Conservation (phyloP, 2,329 filamentous ascomycete species). For the Beauveria sp. region DNA sequence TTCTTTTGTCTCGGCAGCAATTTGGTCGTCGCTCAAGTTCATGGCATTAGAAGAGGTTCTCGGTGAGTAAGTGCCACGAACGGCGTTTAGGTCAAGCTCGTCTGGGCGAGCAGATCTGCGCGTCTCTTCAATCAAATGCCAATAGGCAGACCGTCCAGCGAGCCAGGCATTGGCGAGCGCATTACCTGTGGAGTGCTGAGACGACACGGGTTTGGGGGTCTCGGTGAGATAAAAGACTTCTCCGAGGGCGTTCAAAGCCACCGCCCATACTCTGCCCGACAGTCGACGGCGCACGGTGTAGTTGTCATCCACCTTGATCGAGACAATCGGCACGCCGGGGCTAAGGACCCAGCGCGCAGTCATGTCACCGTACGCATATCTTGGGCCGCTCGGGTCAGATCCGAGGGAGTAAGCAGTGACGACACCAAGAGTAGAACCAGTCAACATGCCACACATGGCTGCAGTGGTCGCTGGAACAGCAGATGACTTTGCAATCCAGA, state of each 20-base stretch:
- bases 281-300: constrained; percentile 65
- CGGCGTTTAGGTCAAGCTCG: constrained; percentile 59
- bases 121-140: constrained; percentile 74
- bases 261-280: constrained; percentile 74
- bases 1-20: constrained; percentile 69
- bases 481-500: constrained; percentile 85
- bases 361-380: constrained; percentile 65
- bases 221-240: constrained; percentile 82
- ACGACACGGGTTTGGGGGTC: constrained; percentile 50
- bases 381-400: constrained; percentile 46
- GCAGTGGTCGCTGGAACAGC: constrained; percentile 64
- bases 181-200: constrained; percentile 44
- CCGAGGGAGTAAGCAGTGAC: constrained; percentile 76
- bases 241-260: constrained; percentile 86
- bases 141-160: constrained; percentile 69
- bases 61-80: constrained; percentile 72
- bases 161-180: constrained; percentile 66
- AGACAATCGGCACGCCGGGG: constrained; percentile 86
- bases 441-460: constrained; percentile 73
- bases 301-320: constrained; percentile 74
- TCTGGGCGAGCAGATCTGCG: constrained; percentile 64
- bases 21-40: constrained; percentile 62
- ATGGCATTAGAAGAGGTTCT: constrained; percentile 68
- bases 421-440: constrained; percentile 75
- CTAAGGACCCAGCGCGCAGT: constrained; percentile 86